Percentiles rank a stretch among this genome's conserved stretches.
Conservation (phyloP, 352 stramenopile genomes). For the Thalassiosira hispida region DNA sequence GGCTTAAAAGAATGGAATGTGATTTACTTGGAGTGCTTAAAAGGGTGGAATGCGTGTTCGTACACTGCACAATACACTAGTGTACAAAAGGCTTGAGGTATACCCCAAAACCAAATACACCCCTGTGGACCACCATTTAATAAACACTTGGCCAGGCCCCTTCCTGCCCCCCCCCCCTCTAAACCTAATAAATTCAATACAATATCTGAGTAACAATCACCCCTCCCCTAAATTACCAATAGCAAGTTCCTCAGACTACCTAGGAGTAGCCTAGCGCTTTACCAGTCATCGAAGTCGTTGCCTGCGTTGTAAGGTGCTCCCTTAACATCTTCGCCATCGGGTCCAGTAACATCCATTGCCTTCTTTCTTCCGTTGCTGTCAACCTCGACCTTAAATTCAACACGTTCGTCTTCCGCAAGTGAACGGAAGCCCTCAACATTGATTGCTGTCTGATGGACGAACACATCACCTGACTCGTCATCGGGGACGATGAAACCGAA, state of each 20-base stretch:
- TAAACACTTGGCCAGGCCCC: neutral
- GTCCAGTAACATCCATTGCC: conserved; percentile 80
- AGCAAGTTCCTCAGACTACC: conserved; percentile 3
- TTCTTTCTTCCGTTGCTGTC: conserved; percentile 69
- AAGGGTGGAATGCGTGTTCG: conserved; percentile 8
- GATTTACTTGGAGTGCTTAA: conserved; percentile 4
- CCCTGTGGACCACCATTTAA: conserved; percentile 12
- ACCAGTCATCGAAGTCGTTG: conserved; percentile 52
- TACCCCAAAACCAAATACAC: conserved; percentile 10
- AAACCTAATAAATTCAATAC: conserved; percentile 11
- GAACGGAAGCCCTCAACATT: conserved; percentile 72
- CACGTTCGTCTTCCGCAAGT: conserved; percentile 76
- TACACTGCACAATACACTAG: conserved; percentile 31
- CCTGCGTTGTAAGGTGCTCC: conserved; percentile 55
- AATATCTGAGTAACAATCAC: conserved; percentile 7
- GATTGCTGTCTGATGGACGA: conserved; percentile 80
- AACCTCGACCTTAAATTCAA: conserved; percentile 72
- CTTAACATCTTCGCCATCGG: conserved; percentile 70
- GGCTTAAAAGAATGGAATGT: conserved; percentile 19
- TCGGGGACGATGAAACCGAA: conserved; percentile 85
- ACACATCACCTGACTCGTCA: conserved; percentile 66
- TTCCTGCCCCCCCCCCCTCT: neutral
- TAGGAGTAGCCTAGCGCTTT: conserved; percentile 4
- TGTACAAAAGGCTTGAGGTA: conserved; percentile 29
- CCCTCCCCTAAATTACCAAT: conserved; percentile 10